phyloP scores from a whole-genome alignment of 1,284 basidiomycete genomes.

The Gastroboletus turbinatus region DNA sequence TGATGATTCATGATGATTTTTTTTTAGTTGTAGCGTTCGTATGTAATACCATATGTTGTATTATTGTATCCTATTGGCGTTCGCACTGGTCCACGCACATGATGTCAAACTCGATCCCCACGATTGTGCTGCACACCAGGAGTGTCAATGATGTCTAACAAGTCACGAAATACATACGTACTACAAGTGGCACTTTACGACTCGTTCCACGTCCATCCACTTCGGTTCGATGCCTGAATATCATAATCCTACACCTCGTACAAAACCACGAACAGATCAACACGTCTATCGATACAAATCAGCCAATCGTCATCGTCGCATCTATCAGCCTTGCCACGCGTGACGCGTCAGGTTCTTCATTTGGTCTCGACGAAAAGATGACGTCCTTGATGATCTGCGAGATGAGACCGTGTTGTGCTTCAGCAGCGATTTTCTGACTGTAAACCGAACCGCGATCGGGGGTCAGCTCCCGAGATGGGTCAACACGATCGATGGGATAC shows the following conservation, averaged over 20 bases:
- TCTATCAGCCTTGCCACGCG: slow-evolving; percentile 38
- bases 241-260: not conserved
- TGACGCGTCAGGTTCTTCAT: slow-evolving; percentile 27
- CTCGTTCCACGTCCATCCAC: no score
- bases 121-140: no score
- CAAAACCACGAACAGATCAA: not conserved
- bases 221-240: not conserved
- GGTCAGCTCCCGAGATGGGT: not conserved
- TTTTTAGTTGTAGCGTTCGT: no score
- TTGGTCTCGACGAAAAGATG: slow-evolving; percentile 69
- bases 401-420: slow-evolving; percentile 90
- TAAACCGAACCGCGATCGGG: slow-evolving; percentile 2
- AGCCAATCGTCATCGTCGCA: slow-evolving; percentile 39
- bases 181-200: no score
- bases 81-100: no score
- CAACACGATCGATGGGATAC: slow-evolving; percentile 19
- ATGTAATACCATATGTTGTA: no score
- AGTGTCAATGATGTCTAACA: no score
- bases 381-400: slow-evolving; percentile 88
- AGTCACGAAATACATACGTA: no score
- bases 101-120: no score
- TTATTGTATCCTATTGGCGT: no score
- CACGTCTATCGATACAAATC: slow-evolving; percentile 7
- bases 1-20: no score
- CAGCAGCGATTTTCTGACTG: slow-evolving; percentile 82